Evolutionary conservation across 768 basidiomycete species (phyloP).

Genomic region (Suillus bovinus): DNA sequence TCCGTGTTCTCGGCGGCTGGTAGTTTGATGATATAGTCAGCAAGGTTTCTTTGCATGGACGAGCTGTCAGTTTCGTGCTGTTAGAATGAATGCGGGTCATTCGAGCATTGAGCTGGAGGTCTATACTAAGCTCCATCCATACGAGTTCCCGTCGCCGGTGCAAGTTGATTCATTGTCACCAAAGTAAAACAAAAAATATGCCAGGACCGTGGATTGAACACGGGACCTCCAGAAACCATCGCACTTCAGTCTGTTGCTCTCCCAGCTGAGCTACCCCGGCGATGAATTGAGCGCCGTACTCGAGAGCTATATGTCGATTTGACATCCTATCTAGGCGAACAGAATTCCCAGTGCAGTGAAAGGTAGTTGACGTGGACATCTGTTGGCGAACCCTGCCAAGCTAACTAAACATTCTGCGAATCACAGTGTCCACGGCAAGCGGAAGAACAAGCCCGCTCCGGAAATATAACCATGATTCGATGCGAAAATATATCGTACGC

Average conservation of each 20-base stretch:
- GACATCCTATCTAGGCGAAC: neutral
- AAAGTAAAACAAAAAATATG: conserved; percentile 26
- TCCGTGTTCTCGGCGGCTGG: too few species aligned
- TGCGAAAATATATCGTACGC: neutral
- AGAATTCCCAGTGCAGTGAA: neutral
- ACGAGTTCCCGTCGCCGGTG: too few species aligned
- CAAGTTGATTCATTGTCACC: too few species aligned
- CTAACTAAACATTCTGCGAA: neutral
- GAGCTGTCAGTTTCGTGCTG: too few species aligned
- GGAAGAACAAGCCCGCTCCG: neutral
- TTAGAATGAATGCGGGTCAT: too few species aligned
- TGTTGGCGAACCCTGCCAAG: neutral
- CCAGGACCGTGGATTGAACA: conserved; percentile 47
- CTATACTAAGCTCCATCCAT: too few species aligned
- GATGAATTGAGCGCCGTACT: neutral
- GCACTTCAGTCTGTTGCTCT: conserved; percentile 39
- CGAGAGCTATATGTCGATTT: neutral
- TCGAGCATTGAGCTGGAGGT: too few species aligned
- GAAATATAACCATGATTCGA: neutral
- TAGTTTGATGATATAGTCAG: too few species aligned
- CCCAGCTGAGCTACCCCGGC: conserved; percentile 39
- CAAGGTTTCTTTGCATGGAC: too few species aligned
- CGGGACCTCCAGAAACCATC: conserved; percentile 41
- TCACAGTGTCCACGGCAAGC: neutral
- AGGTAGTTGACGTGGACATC: conserved; percentile 1